Evolutionary conservation across 1,284 basidiomycete species (phyloP).

Genomic region (Hymenochaete sp.): DNA sequence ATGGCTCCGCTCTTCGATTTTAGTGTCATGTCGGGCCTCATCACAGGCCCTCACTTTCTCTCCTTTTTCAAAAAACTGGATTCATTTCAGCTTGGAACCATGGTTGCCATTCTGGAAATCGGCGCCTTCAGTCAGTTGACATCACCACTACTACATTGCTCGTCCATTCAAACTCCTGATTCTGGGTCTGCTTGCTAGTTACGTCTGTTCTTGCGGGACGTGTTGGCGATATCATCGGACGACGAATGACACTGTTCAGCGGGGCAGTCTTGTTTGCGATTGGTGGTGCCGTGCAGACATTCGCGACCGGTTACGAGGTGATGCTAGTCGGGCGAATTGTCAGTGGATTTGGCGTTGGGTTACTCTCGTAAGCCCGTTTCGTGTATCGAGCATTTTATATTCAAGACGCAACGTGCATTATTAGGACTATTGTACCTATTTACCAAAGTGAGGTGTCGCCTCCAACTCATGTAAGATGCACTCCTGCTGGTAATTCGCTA

Average conservation of each 20-base stretch:
- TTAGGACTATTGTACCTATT: slow-evolving; percentile 91
- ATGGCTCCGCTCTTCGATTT: neutral
- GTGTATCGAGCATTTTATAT: neutral
- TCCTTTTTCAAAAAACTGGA: slow-evolving; percentile 76
- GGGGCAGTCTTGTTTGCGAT: slow-evolving; percentile 85
- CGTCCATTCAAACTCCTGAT: slow-evolving; percentile 3
- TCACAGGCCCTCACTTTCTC: slow-evolving; percentile 88
- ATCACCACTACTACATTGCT: neutral
- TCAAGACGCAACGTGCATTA: slow-evolving; percentile 7
- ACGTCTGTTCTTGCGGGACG: slow-evolving; percentile 87
- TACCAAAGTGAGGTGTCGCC: slow-evolving; percentile 98
- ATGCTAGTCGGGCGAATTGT: slow-evolving; percentile 89
- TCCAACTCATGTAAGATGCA: slow-evolving; percentile 72
- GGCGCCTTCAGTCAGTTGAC: slow-evolving; percentile 75
- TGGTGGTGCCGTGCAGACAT: slow-evolving; percentile 87
- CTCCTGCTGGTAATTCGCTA: slow-evolving; percentile 16
- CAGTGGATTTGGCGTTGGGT: slow-evolving; percentile 91
- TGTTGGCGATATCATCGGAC: slow-evolving; percentile 81
- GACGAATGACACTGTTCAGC: slow-evolving; percentile 79
- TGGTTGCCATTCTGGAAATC: slow-evolving; percentile 89
- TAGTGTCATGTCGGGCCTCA: slow-evolving; percentile 85
- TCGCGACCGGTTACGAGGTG: slow-evolving; percentile 70
- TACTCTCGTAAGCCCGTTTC: slow-evolving; percentile 63
- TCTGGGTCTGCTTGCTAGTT: slow-evolving; percentile 35
- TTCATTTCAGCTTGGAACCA: slow-evolving; percentile 64